phyloP scores from a whole-genome alignment of 192 early-diverging fungal species.

The Rhizophagus prolifer region DNA sequence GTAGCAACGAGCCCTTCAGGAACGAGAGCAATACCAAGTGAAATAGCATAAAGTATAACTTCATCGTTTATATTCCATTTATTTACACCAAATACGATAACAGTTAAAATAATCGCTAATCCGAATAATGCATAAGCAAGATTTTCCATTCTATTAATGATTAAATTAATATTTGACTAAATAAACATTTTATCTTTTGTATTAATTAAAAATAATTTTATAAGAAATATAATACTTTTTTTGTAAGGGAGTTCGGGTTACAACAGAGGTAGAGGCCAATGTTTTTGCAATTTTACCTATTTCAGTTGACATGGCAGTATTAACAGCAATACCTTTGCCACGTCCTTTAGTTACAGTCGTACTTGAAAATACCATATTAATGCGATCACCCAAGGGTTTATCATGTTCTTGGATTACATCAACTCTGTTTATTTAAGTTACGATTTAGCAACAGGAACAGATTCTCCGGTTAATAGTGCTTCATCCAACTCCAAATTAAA shows the following conservation, averaged over 20 bases:
- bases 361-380: constrained; percentile 87
- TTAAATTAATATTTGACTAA: too few species aligned
- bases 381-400: constrained; percentile 84
- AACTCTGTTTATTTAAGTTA: constrained; percentile 32
- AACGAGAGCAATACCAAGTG: constrained; percentile 89
- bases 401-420: constrained; percentile 66
- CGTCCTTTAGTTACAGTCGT: constrained; percentile 89
- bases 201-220: too few species aligned
- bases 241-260: constrained; percentile 64
- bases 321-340: constrained; percentile 85
- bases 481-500: constrained; percentile 93
- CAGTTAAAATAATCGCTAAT: constrained; percentile 61
- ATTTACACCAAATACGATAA: constrained; percentile 81
- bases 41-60: constrained; percentile 74
- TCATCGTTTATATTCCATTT: constrained; percentile 62
- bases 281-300: constrained; percentile 90
- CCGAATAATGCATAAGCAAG: constrained; percentile 77
- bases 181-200: too few species aligned
- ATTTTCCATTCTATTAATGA: constrained; percentile 48
- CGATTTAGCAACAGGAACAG: constrained; percentile 77
- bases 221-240: constrained; percentile 36
- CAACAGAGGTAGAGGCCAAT: constrained; percentile 58
- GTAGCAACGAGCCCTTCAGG: constrained; percentile 94
- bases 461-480: constrained; percentile 90
- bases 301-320: constrained; percentile 84